Base-by-base conservation (phyloP, 441 rosid species). In the Geranium incanum region DNA sequence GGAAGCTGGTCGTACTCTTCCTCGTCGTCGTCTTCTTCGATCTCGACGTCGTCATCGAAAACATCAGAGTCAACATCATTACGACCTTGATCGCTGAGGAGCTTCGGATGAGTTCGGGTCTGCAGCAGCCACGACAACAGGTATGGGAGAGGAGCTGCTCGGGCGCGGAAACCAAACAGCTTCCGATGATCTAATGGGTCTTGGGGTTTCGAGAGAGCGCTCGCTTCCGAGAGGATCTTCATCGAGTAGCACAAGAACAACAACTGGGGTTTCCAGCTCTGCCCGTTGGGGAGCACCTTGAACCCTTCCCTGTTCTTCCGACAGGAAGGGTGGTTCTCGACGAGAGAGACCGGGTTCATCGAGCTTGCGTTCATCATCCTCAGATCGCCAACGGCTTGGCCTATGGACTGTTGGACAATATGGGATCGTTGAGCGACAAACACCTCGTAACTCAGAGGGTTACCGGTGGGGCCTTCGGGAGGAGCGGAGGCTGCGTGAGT, bases 401-500 rank as follows among this genome's bases (percentile, higher is more conserved):
- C 92, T 66, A 93, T 88, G 48, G 93, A 85, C 76, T 93, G 97
- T 78, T 91, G 97, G 74, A 89, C 93, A 79, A 88, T 84, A 75
- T 88, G 96, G 33, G 98, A 94, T 67, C 97, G 90, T 71, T 91
- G 98, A 72, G 96, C 86, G 55, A 91, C 90, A 83, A 89, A 93
- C 67, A 85, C 89, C 63, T 93, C 98, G 60, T 91, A 91, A 83
- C 93, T 89, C 81, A 91, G 81, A 63, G 97, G 95, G 16, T 82
- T 76, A 69, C 97, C 96, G 43, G 92, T 80, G 41, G 98, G 98
- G 45, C 97, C 96, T 72, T 91, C 98, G 1, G 97, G 96, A 72
- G 98, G 97, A 36, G 98, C 96, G 48, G 96, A 89, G 80, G 96
- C 95, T 69, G 87, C 96, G 81, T 93, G 98, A 68, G 98, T 93